Percentiles rank a stretch among this genome's conserved stretches.
Evolutionary conservation across 352 stramenopile species (phyloP).

Genomic region (Proteromonas lacertae): DNA sequence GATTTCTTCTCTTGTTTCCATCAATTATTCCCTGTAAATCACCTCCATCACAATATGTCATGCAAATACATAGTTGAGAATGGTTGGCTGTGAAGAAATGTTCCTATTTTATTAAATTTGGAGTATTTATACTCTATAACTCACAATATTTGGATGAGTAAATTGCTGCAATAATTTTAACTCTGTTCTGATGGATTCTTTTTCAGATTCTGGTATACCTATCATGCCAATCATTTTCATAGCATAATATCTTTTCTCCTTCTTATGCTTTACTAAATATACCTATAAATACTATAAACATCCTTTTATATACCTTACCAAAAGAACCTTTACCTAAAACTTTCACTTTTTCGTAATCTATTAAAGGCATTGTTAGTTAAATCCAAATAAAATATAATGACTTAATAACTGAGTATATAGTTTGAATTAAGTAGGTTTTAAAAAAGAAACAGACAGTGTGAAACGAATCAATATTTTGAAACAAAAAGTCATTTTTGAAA

Average conservation of each 20-base stretch:
- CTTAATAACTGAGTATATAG: too few relatives aligned
- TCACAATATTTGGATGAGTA: constrained; percentile 50
- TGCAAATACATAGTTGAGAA: constrained; percentile 39
- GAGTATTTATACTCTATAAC: constrained; percentile 32
- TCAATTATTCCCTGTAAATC: constrained; percentile 14
- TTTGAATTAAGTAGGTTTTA: too few relatives aligned
- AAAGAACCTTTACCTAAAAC: constrained; percentile 44
- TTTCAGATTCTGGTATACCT: constrained; percentile 12
- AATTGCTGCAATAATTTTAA: constrained; percentile 39
- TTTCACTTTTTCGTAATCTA: constrained; percentile 13
- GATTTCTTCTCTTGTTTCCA: background rate
- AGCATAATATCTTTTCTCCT: constrained; percentile 24
- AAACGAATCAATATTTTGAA: too few relatives aligned
- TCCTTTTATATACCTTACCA: constrained; percentile 15
- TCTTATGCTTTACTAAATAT: constrained; percentile 43
- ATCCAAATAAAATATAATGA: too few relatives aligned
- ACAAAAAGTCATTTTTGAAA: too few relatives aligned
- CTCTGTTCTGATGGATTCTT: constrained; percentile 11
- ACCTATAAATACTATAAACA: constrained; percentile 8
- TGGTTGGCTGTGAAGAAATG: constrained; percentile 14
- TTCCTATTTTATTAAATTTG: constrained; percentile 3
- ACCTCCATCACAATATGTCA: constrained; percentile 57
- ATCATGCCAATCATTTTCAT: constrained; percentile 37
- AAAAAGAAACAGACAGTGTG: too few relatives aligned
- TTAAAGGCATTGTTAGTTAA: too few relatives aligned